Base-by-base conservation (phyloP, 129 eudicot species). In the Scalesia atractyloides region DNA sequence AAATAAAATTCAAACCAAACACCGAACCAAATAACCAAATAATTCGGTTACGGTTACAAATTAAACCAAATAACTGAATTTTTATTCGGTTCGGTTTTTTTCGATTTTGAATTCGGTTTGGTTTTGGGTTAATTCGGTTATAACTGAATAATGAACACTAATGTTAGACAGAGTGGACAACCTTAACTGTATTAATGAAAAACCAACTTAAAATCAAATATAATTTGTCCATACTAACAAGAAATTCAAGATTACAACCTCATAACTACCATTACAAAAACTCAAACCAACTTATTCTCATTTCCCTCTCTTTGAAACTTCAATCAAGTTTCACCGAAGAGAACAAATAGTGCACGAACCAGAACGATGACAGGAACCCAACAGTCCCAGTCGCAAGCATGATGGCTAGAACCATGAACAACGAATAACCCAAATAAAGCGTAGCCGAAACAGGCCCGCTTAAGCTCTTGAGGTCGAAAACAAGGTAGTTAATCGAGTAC, bases 301-400 rank as follows among this genome's bases (percentile, higher is more conserved):
- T 68, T 46, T 68, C 33, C 26, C 69, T 58, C 59, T 26, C 48
- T 62, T 18, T 20, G 16, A 36, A 73, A 62, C 49, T 70, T 84
- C 75, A 86, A 59, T 87, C 93, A 3, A 90, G 82, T 84, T 90
- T 87, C 82, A 90, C 94, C 0, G 94, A 90, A 49, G 94, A 90
- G 80, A 90, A 90, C 84, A 90, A 69, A 76, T 90, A 85, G 76
- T 90, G 96, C 70, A 90, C 93, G 68, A 90, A 90, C 93, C 91
- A 87, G 70, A 87, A 90, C 1, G 94, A 90, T 5, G 87, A 85
- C 64, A 90, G 94, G 84, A 90, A 87, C 47, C 97, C 97, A 22
- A 90, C 89, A 1, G 97, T 85, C 5, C 97, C 97, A 4, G 97
- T 90, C 7, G 97, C 97, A 1, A 90, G 91, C 97, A 90, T 90